These are phyloP conservation scores for Hysterangium stoloniferum DNA, from an alignment of 768 basidiomycete genomes.

Conservation along the genomic window DNA sequence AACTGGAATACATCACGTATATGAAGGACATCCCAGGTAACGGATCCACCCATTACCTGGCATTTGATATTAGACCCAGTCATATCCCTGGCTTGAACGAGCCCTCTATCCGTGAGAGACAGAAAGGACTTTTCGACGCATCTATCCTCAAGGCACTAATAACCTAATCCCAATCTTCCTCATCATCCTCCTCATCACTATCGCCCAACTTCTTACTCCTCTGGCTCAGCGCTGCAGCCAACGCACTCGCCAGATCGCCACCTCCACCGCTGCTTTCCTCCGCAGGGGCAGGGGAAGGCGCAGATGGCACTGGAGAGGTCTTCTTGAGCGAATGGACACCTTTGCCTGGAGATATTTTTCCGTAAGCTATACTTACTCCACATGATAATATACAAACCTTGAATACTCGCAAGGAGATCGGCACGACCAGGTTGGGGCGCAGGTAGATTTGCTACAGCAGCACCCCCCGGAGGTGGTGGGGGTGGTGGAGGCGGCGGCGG, in stretches of 20 bases:
- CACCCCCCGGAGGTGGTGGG: slow-evolving; percentile 36
- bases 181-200: slow-evolving; percentile 74
- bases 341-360: slow-evolving; percentile 30
- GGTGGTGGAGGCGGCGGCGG: slow-evolving; percentile 27
- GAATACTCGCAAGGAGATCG: slow-evolving; percentile 72
- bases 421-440: slow-evolving; percentile 51
- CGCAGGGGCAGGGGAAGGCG: slow-evolving; percentile 24
- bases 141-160: too few relatives aligned
- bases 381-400: slow-evolving; percentile 28
- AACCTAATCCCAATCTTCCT: slow-evolving; percentile 54
- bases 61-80: too few relatives aligned
- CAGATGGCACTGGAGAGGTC: slow-evolving; percentile 28
- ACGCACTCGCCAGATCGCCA: slow-evolving; percentile 70
- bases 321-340: slow-evolving; percentile 67
- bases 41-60: too few relatives aligned
- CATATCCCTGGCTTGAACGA: too few relatives aligned
- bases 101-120: too few relatives aligned
- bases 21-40: too few relatives aligned
- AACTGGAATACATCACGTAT: too few relatives aligned
- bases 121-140: too few relatives aligned
- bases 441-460: slow-evolving; percentile 30
- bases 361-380: background rate
- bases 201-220: slow-evolving; percentile 85
- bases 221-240: slow-evolving; percentile 76
- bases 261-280: slow-evolving; percentile 40